Evolutionary conservation across 768 basidiomycete genomes (phyloP).

Genomic region (Termitomyces heimii): DNA sequence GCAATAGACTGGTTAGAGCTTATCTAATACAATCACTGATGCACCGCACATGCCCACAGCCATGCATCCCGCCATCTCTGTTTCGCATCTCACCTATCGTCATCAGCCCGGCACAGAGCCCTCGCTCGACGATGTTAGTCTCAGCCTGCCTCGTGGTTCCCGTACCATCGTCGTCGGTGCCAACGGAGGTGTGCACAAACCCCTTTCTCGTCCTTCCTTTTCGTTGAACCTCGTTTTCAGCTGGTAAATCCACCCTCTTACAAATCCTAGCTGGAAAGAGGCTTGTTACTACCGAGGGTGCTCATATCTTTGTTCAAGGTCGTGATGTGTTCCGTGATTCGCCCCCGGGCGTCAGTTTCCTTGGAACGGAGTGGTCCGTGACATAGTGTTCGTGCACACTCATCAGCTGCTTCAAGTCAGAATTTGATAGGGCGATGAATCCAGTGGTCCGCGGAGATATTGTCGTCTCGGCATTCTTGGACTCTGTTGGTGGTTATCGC

Average conservation of each 20-base stretch:
- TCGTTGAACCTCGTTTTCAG: slow-evolving; percentile 27
- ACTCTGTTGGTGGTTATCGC: slow-evolving; percentile 94
- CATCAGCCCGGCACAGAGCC: slow-evolving; percentile 38
- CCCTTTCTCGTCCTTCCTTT: slow-evolving; percentile 4
- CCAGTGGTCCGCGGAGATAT: slow-evolving; percentile 94
- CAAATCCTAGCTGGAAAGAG: slow-evolving; percentile 93
- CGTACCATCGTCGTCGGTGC: slow-evolving; percentile 87
- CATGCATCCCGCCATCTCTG: slow-evolving; percentile 31
- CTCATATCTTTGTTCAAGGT: slow-evolving; percentile 67
- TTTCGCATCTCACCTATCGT: slow-evolving; percentile 50
- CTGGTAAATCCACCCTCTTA: slow-evolving; percentile 94
- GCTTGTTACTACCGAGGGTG: slow-evolving; percentile 47
- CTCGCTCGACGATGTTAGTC: slow-evolving; percentile 58
- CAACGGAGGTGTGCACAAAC: slow-evolving; percentile 73
- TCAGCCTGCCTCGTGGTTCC: slow-evolving; percentile 68
- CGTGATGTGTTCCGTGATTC: slow-evolving; percentile 88
- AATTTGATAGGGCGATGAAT: slow-evolving; percentile 77
- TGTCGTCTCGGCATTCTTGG: slow-evolving; percentile 87
- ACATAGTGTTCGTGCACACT: slow-evolving; percentile 8
- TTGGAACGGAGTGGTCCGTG: slow-evolving; percentile 89
- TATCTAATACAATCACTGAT: slow-evolving; percentile 14
- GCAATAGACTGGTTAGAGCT: slow-evolving; percentile 7
- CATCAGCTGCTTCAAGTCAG: slow-evolving; percentile 3
- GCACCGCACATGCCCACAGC: neutral
- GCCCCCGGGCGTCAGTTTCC: slow-evolving; percentile 75